These are phyloP conservation scores for Spinellus fusiger DNA, from an alignment of 192 early-diverging fungal species.

Conservation along the genomic window DNA sequence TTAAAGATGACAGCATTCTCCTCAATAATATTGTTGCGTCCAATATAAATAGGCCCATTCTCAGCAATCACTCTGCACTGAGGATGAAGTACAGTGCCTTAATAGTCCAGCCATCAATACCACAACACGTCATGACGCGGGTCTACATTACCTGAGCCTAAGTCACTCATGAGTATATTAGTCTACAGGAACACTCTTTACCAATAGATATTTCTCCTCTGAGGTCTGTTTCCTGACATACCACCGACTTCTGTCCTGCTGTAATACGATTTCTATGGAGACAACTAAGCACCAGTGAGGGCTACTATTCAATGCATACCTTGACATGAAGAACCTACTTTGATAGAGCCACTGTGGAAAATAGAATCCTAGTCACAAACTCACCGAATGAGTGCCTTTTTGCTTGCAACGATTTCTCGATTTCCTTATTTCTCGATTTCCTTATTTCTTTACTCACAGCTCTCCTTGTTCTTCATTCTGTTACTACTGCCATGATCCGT, in stretches of 20 bases:
- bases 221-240: constrained; percentile 50
- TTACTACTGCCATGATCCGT: no score
- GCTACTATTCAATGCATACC: not conserved
- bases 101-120: not conserved
- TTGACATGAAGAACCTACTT: constrained; percentile 4
- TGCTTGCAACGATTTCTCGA: no score
- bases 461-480: no score
- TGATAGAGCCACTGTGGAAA: no score
- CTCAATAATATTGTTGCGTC: constrained; percentile 69
- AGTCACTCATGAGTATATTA: no score
- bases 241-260: constrained; percentile 30
- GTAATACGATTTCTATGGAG: constrained; percentile 18
- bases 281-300: not conserved
- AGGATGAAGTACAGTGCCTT: constrained; percentile 67
- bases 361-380: no score
- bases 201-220: constrained; percentile 44
- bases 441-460: no score
- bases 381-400: no score
- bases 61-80: constrained; percentile 63
- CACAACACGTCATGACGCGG: not conserved
- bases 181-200: constrained; percentile 17
- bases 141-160: no score
- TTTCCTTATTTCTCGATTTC: no score
- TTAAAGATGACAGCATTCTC: constrained; percentile 68
- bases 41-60: constrained; percentile 63